Base-by-base conservation (phyloP, 1,284 basidiomycete genomes). In the Anthracocystis panici-leucophaei region DNA sequence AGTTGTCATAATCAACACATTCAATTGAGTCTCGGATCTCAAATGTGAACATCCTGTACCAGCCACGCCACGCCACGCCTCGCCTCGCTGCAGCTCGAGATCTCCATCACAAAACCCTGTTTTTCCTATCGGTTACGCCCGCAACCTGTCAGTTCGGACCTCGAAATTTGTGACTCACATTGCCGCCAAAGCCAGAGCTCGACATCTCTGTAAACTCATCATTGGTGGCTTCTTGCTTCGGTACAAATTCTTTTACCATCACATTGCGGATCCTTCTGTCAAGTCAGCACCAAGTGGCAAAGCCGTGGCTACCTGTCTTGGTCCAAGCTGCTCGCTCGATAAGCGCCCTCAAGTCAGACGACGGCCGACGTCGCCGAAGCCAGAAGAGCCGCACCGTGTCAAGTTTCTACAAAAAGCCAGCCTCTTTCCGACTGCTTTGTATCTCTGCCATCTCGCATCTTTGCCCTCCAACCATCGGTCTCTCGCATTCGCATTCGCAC, bases 91-190 rank as follows among this genome's bases (percentile, higher is more conserved):
- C 53, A 55, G 29, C 20, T 20, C 20, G n/a, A 45, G 20, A 54
- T 54, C 35, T 23, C 52, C 20, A 23, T 10, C 11, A 5, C 51
- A 41, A 25, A 20, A 49, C 48, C 48, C 29, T 29, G 44, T 49
- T 49, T 41, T 41, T 38, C 12, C 35, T 16, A 38, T 38, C 51
- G 23, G 51, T 21, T 25, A 25, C 8, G 49, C 21, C 33, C 33
- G 23, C 51, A 16, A 16, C 35, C 35, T 38, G 35, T 38, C 35
- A 38, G 25, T 27, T 42, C 25, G 40, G 25, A 54, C 52, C 38
- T 42, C 23, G 12, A 40, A 52, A 40, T 12, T 23, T 52, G 49
- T 59, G 57, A 59, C 57, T 59, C 57, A 59, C 49, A 14, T 58
- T 58, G 45, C 27, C 57, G 16, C 57, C 23, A 21, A 42, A 54